Percentiles rank a stretch among this genome's conserved stretches.
Evolutionary conservation across 148 eudicot species (phyloP).

Genomic region (Dysphania ambrosioides): DNA sequence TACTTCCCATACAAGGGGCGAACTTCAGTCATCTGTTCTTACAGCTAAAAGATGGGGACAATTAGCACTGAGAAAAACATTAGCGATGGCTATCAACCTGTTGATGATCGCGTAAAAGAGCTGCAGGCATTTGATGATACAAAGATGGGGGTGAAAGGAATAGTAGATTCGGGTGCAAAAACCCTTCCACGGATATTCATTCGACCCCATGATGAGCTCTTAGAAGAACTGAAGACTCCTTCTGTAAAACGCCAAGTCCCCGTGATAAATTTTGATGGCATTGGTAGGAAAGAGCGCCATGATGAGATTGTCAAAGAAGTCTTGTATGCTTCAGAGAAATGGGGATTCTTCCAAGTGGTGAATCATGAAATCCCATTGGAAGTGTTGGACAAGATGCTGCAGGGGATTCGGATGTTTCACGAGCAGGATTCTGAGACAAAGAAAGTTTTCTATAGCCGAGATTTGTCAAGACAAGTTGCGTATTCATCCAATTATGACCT

Average conservation of each 20-base stretch:
- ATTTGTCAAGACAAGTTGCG: slow-evolving; percentile 12
- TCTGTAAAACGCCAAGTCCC: slow-evolving; percentile 20
- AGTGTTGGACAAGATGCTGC: slow-evolving; percentile 23
- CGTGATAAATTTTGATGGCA: slow-evolving; percentile 20
- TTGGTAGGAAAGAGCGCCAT: not conserved
- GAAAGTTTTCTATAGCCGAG: slow-evolving; percentile 33
- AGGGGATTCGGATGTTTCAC: slow-evolving; percentile 29
- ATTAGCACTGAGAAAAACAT: not conserved
- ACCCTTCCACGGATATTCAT: slow-evolving; percentile 32
- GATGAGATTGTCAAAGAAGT: slow-evolving; percentile 23
- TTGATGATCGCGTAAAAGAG: slow-evolving; percentile 15
- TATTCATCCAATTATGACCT: slow-evolving; percentile 35
- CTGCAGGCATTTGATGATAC: slow-evolving; percentile 30
- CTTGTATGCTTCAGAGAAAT: slow-evolving; percentile 19
- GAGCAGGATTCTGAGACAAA: slow-evolving; percentile 38
- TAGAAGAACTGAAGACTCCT: not conserved
- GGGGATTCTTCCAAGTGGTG: slow-evolving; percentile 42
- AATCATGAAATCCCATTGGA: slow-evolving; percentile 33
- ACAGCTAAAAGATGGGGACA: not conserved
- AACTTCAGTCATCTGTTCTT: no score
- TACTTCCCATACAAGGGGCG: no score
- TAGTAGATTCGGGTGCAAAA: slow-evolving; percentile 29
- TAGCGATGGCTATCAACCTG: not conserved
- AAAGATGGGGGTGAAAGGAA: slow-evolving; percentile 36
- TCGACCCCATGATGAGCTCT: not conserved